Percentiles rank a stretch among this genome's conserved stretches.
Evolutionary conservation across 2,329 filamentous ascomycete genomes (phyloP).

Genomic region (Trichoderma koningii): DNA sequence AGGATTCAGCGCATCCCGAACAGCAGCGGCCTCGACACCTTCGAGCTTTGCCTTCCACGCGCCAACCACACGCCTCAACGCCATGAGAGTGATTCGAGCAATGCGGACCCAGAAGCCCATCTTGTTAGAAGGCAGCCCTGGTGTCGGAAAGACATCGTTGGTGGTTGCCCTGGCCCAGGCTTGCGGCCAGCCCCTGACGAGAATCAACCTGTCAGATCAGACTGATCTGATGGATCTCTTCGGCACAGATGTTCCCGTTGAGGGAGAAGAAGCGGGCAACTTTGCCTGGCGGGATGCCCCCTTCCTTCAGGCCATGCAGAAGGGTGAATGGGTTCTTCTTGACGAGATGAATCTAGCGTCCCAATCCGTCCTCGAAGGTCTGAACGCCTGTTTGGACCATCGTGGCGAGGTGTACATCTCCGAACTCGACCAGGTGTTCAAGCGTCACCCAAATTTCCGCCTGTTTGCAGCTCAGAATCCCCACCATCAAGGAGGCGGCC

Average conservation of each 20-base stretch:
- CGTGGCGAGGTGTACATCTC: conserved; percentile 94
- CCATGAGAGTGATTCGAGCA: conserved; percentile 86
- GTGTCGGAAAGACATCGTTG: conserved; percentile 95
- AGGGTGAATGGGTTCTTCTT: conserved; percentile 91
- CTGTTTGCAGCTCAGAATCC: conserved; percentile 97
- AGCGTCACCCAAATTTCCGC: conserved; percentile 84
- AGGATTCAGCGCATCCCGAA: conserved; percentile 66
- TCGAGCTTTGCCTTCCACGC: conserved; percentile 70
- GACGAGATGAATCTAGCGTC: conserved; percentile 99
- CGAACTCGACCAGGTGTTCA: conserved; percentile 92
- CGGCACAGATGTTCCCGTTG: conserved; percentile 91
- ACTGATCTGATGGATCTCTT: conserved; percentile 98
- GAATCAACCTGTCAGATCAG: conserved; percentile 97
- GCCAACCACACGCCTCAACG: conserved; percentile 85
- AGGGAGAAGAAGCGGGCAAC: conserved; percentile 85
- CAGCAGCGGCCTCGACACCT: conserved; percentile 44
- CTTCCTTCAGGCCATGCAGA: conserved; percentile 95
- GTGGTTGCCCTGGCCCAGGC: conserved; percentile 80
- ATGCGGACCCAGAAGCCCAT: conserved; percentile 89
- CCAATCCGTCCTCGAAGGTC: conserved; percentile 90
- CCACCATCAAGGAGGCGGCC: conserved; percentile 92
- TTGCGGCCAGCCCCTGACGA: conserved; percentile 78
- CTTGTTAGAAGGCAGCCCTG: conserved; percentile 92
- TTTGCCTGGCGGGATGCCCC: conserved; percentile 97
- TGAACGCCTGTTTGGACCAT: conserved; percentile 96